These are phyloP conservation scores for Gilbertella persicaria DNA, from an alignment of 371 early-diverging fungal species.

Conservation along the genomic window DNA sequence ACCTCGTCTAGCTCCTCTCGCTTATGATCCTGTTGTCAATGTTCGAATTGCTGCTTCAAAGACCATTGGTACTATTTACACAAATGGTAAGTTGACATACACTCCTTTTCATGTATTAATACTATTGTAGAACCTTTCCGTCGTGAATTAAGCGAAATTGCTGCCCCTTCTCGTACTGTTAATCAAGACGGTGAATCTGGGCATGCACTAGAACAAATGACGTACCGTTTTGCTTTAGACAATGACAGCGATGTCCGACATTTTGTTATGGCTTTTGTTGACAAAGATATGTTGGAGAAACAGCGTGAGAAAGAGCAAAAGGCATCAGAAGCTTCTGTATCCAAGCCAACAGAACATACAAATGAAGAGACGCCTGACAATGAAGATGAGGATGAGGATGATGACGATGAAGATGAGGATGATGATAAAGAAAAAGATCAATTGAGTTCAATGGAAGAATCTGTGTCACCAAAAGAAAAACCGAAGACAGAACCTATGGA, in stretches of 20 bases:
- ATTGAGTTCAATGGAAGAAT: slow-evolving; percentile 4
- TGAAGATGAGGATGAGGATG: slow-evolving; percentile 5
- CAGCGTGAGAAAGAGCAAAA: slow-evolving; percentile 21
- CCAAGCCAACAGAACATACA: background rate
- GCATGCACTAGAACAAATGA: slow-evolving; percentile 24
- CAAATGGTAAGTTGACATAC: slow-evolving; percentile 25
- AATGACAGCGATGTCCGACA: slow-evolving; percentile 32
- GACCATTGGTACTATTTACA: slow-evolving; percentile 28
- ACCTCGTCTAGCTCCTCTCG: slow-evolving; percentile 34
- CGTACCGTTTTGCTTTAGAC: slow-evolving; percentile 29
- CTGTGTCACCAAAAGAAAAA: background rate
- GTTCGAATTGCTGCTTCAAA: slow-evolving; percentile 42
- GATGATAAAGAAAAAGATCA: slow-evolving; percentile 1
- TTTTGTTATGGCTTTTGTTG: slow-evolving; percentile 31
- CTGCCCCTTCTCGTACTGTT: slow-evolving; percentile 17
- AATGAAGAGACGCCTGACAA: too few relatives aligned
- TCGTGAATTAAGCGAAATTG: slow-evolving; percentile 24
- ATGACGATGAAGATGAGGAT: slow-evolving; percentile 2
- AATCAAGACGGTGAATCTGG: slow-evolving; percentile 20
- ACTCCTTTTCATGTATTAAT: too few relatives aligned
- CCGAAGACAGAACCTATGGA: slow-evolving; percentile 8
- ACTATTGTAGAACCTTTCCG: slow-evolving; percentile 25
- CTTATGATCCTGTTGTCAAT: slow-evolving; percentile 38
- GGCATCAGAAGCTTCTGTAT: slow-evolving; percentile 8
- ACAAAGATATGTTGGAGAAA: slow-evolving; percentile 16